Evolutionary conservation across 2,329 filamentous ascomycete genomes (phyloP), one percentile per base, ranked within the genome.

Genomic region (Fusarium sp.): DNA sequence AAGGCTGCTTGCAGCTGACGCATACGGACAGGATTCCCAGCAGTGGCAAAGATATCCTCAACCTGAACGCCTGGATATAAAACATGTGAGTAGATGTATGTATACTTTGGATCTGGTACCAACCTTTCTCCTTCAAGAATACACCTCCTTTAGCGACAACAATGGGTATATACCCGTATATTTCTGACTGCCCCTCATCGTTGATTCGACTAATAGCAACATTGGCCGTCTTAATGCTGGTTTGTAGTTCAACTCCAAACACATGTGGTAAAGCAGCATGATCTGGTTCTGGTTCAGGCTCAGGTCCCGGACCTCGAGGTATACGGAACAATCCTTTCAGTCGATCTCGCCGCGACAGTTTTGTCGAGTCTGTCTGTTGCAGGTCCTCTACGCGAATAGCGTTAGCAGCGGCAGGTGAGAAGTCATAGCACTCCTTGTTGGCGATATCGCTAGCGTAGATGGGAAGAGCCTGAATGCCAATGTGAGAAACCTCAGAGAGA

Each of bases 401-500:
- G 7, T 42, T 42, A 42, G n/a, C 40, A 13, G 40, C 40, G 9
- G n/a, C 4, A 13, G 40, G 46, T 18, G 56, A 53, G 7, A 57
- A 37, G n/a, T 16, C 14, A 34, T 51, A 61, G 18, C 54, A 14
- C 7, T 61, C 61, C 34, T 65, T 37, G 13, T 67, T 67, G 4
- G 51, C 22, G 8, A 65, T 61, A 27, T 61, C 56, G 14, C 12
- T 51, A 6, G 51, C 27, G 40, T 67, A 67, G 14, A 57, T 54
- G 2, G 56, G 61, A 24, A 65, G 41, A 4, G 65, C 65, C 30
- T 61, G 61, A 6, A 67, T 57, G 14, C 27, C 65, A 18, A 61
- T 57, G 16, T 65, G 52, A 4, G 61, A 67, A 13, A 65, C 22
- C 18, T 67, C 61, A 0, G 65, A 57, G 9, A 61, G 61, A 47